A percentile compares a stretch with the other conserved stretches of the same genome.
phyloP scores from a whole-genome alignment of 2,329 filamentous ascomycete genomes.

The Curvularia lunata region DNA sequence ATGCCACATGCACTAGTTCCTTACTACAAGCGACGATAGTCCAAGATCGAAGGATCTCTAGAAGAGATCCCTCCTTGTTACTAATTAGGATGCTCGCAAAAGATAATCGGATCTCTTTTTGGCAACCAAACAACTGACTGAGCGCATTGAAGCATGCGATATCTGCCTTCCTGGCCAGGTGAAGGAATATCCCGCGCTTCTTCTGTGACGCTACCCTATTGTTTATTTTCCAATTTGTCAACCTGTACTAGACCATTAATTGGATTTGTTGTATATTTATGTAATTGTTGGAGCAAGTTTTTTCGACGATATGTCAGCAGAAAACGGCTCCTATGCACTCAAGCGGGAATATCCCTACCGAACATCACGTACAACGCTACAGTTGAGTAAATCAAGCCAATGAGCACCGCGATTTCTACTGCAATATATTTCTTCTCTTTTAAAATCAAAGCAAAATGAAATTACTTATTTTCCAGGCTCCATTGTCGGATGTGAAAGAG shows the following conservation, averaged over 20 bases:
- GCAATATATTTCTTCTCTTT: background rate
- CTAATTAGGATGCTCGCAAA: no score
- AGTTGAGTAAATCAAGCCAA: background rate
- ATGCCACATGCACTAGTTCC: background rate
- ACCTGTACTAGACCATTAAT: no score
- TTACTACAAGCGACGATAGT: background rate
- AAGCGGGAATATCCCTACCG: no score
- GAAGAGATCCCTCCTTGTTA: background rate
- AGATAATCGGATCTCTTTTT: background rate
- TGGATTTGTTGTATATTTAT: background rate
- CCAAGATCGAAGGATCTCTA: background rate
- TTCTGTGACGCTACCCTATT: background rate
- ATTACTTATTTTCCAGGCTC: background rate
- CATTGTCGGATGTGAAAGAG: background rate
- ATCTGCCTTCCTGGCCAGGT: background rate
- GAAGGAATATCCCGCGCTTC: background rate
- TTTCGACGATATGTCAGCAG: background rate
- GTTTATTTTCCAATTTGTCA: background rate
- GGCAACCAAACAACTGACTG: background rate
- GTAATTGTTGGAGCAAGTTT: background rate
- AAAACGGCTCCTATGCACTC: background rate
- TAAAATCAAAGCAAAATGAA: background rate
- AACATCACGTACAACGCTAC: no score
- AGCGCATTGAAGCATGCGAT: background rate
- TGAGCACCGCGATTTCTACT: background rate